Base-by-base conservation (phyloP, 2,329 filamentous ascomycete genomes). In the Pseudogymnoascus sp. region DNA sequence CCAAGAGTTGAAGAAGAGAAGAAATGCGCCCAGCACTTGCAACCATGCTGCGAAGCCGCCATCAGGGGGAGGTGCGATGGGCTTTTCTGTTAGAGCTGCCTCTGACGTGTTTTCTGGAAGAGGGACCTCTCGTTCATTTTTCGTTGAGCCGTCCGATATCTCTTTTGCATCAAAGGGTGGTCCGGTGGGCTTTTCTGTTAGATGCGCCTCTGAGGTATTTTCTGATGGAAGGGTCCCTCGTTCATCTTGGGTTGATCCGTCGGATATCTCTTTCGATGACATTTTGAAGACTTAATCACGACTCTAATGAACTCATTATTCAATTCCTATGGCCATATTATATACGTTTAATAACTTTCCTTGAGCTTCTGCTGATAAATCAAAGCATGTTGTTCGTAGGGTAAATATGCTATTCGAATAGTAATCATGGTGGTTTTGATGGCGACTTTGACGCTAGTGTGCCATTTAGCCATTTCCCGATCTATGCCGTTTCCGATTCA, bases 21-120 rank as follows among this genome's bases (percentile, higher is more conserved):
- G 76, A 68, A 76, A 80, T 0, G 73, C 76, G 21, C 80, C 80
- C 0, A 78, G 67, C 66, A 87, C 83, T 1, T 80, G 79, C 10
- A 83, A 74, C 82, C 84, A 86, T 7, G 85, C 84, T 65, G 80
- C 72, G 2, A 70, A 56, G 2, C 84, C 84, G 47, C 84, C 84
- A 68, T 87, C 84, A 0, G 84, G 84, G 16, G 47, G 47, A 12
- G 47, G 47, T 18, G n/a, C 25, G n/a, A 53, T n/a, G 12, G 44
- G 44, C 2, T n/a, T 28, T 28, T 50, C 44, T n/a, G 44, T 28
- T 50, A 10, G 10, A 7, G 5, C 5, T 5, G 12, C 21, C 23
- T 50, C 21, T 10, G 10, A 28, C 5, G 12, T 50, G 23, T n/a
- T 50, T n/a, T 10, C 44, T 50, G 44, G 44, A 2, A 50, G 44